phyloP scores from a whole-genome alignment of 345 rosid genomes.

The Arabidopsis arenosa region DNA sequence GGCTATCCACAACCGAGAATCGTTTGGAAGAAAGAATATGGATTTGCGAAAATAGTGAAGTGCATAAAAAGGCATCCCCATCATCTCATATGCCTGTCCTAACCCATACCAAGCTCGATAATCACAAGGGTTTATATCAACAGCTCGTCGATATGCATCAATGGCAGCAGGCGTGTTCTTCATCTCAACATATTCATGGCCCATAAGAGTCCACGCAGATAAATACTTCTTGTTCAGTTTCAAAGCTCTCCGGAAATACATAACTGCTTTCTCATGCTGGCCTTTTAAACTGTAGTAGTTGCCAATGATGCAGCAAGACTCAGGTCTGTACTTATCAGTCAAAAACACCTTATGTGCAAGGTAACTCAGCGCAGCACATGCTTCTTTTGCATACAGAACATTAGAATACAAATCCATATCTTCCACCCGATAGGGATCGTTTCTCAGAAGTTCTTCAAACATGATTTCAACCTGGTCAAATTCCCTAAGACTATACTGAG shows the following conservation, averaged over 20 bases:
- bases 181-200: slow-evolving; percentile 97
- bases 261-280: slow-evolving; percentile 88
- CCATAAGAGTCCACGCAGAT: slow-evolving; percentile 99
- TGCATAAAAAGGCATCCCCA: slow-evolving; percentile 92
- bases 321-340: slow-evolving; percentile 95
- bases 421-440: slow-evolving; percentile 85
- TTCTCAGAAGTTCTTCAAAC: slow-evolving; percentile 86
- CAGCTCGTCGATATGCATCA: slow-evolving; percentile 96
- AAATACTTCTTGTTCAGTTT: slow-evolving; percentile 84
- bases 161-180: slow-evolving; percentile 95
- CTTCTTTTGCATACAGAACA: slow-evolving; percentile 93
- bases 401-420: slow-evolving; percentile 98
- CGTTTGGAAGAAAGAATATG: slow-evolving; percentile 84
- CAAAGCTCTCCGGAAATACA: slow-evolving; percentile 97
- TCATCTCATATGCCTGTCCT: slow-evolving; percentile 98
- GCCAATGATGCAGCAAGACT: slow-evolving; percentile 96
- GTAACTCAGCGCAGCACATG: slow-evolving; percentile 82
- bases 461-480: slow-evolving; percentile 95
- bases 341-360: slow-evolving; percentile 88
- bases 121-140: slow-evolving; percentile 86
- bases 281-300: slow-evolving; percentile 98
- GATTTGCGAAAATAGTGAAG: slow-evolving; percentile 92
- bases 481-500: slow-evolving; percentile 87
- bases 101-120: slow-evolving; percentile 98
- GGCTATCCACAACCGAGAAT: slow-evolving; percentile 96